Percentiles rank a stretch among this genome's conserved stretches.
These are phyloP conservation scores for Neurospora sp. DNA, from an alignment of 495 filamentous ascomycete genomes.

Conservation along the genomic window DNA sequence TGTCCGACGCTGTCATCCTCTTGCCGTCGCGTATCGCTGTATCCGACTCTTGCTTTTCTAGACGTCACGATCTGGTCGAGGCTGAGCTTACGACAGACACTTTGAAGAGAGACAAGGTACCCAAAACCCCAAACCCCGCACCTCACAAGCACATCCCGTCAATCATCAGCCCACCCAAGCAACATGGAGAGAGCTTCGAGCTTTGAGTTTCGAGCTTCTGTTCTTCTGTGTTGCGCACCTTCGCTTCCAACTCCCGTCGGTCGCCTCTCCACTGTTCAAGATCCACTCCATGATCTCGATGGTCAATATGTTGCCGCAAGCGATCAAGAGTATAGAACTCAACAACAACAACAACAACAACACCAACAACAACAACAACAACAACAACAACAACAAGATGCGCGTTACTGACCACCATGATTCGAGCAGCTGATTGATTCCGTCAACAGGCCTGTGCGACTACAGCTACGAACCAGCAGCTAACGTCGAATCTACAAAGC, in stretches of 20 bases:
- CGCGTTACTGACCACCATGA: background rate
- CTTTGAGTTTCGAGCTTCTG: background rate
- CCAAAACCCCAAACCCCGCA: background rate
- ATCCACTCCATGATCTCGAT: background rate
- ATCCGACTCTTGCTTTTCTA: background rate
- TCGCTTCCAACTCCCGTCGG: background rate
- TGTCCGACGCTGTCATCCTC: background rate
- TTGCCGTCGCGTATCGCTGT: background rate
- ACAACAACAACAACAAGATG: background rate
- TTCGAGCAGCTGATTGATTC: background rate
- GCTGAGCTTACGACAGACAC: background rate
- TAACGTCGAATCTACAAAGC: background rate
- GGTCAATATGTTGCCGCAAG: background rate
- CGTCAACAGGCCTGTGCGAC: background rate
- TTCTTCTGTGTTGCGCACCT: background rate
- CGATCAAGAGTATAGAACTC: background rate
- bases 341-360: background rate
- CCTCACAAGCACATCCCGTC: background rate
- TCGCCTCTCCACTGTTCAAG: background rate
- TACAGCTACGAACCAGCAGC: background rate
- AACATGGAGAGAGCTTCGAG: background rate
- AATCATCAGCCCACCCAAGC: background rate
- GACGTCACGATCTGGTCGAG: background rate
- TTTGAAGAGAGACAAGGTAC: background rate
- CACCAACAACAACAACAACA: background rate